Percentiles rank a stretch among this genome's conserved stretches.
These are phyloP conservation scores for Aspergillus mulundensis DNA, from an alignment of 495 filamentous ascomycete species.

Conservation along the genomic window DNA sequence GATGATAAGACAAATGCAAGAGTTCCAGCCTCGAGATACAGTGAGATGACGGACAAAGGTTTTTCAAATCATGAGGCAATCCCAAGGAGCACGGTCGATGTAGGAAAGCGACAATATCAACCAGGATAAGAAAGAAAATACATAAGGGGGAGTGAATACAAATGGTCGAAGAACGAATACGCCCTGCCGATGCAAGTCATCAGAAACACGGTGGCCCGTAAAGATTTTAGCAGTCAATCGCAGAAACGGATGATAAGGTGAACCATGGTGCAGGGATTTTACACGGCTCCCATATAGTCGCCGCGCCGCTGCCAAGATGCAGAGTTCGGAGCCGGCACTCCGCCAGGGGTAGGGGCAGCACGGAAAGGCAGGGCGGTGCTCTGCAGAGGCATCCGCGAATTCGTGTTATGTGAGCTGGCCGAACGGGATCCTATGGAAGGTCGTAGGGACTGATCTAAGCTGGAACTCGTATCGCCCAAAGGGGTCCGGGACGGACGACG, in stretches of 20 bases:
- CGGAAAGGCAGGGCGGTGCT: slow-evolving; percentile 41
- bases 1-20: slow-evolving; percentile 12
- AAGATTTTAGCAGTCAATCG: not conserved
- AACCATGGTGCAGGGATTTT: not conserved
- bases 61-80: not conserved
- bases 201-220: slow-evolving; percentile 11
- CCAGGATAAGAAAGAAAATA: not conserved
- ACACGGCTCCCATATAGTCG: slow-evolving; percentile 13
- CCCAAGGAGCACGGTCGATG: not conserved
- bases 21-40: slow-evolving; percentile 17
- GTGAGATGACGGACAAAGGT: not conserved
- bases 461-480: slow-evolving; percentile 35
- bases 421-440: slow-evolving; percentile 36
- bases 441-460: slow-evolving; percentile 31
- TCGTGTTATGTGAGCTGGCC: slow-evolving; percentile 36
- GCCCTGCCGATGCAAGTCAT: slow-evolving; percentile 21
- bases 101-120: not conserved
- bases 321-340: slow-evolving; percentile 35
- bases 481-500: slow-evolving; percentile 37
- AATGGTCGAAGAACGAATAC: slow-evolving; percentile 17
- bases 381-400: slow-evolving; percentile 34
- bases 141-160: not conserved
- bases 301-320: slow-evolving; percentile 35
- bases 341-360: slow-evolving; percentile 39
- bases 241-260: no score